Conservation (phyloP, 2,329 filamentous ascomycete species). For the Diplodia corticola region DNA sequence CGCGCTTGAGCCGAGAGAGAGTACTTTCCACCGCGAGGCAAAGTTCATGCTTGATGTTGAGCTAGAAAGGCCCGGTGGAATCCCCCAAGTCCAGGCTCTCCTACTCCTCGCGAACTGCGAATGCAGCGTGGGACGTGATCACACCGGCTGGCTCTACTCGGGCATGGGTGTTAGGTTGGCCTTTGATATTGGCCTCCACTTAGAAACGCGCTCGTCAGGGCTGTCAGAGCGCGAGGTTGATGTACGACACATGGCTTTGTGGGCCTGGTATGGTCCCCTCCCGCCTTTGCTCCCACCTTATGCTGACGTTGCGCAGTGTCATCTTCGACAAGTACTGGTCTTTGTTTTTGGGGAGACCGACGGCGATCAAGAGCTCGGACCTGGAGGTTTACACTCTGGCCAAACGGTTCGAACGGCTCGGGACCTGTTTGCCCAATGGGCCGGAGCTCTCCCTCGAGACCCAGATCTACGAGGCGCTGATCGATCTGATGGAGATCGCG, state of each 20-base stretch:
- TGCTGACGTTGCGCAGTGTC: slow-evolving; percentile 16
- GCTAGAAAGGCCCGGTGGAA: slow-evolving; percentile 54
- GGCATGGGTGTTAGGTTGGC: slow-evolving; percentile 37
- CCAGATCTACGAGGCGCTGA: slow-evolving; percentile 53
- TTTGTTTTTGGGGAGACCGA: slow-evolving; percentile 55
- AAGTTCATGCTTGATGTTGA: slow-evolving; percentile 58
- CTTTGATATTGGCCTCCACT: slow-evolving; percentile 37
- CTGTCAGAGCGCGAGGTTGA: slow-evolving; percentile 47
- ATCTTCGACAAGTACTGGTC: slow-evolving; percentile 47
- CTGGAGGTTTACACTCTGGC: slow-evolving; percentile 52
- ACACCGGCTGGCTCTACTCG: slow-evolving; percentile 55
- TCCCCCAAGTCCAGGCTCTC: slow-evolving; percentile 55
- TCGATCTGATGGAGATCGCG: slow-evolving; percentile 58
- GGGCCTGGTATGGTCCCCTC: slow-evolving; percentile 42
- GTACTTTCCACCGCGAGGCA: slow-evolving; percentile 55
- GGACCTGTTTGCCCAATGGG: slow-evolving; percentile 40
- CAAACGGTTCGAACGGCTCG: slow-evolving; percentile 48
- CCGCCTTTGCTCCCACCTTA: not conserved
- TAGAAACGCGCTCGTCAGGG: slow-evolving; percentile 43
- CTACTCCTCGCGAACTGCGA: slow-evolving; percentile 56
- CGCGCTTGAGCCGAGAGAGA: slow-evolving; percentile 50
- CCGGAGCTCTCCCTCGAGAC: slow-evolving; percentile 36
- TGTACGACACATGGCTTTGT: slow-evolving; percentile 44
- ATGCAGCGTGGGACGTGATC: slow-evolving; percentile 56
- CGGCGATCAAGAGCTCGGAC: slow-evolving; percentile 56